Evolutionary conservation across 257 asterid genomes (phyloP), one percentile per base, ranked within the genome.

Genomic region (Schizonepeta tenuifolia): DNA sequence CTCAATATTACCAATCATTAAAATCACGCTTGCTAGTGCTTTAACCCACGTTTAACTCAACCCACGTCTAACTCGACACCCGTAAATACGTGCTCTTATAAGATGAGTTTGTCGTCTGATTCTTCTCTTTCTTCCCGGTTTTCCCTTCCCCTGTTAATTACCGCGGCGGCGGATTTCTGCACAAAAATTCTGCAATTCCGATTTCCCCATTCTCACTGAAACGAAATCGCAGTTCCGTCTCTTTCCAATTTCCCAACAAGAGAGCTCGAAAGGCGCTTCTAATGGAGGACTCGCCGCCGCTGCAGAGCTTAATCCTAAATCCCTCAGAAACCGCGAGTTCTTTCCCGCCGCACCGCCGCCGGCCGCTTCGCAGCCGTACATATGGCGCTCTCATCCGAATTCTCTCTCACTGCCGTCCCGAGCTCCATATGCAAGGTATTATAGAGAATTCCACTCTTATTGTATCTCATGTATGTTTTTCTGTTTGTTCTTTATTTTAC

Each of bases 361-460:
- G 96, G 64, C 90, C 89, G 5, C 78, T 90, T 46, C 85, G 74
- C 33, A 90, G 98, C 82, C 79, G 84, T 17, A 90, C 97, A 24
- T 82, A 69, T 74, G 67, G 21, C 69, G 62, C 83, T n/a, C 79
- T 90, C 33, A 8, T 68, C 47, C 75, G 61, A 54, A 72, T 86
- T 64, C 50, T 92, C 44, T 83, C 91, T 11, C 83, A 72, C 77
- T 83, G 82, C 78, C 69, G 33, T 12, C 58, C 73, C 26, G 79
- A 71, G 59, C 74, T 35, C 11, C 79, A 72, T 40, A 56, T 57
- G 44, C 82, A 60, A 77, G 93, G 97, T 90, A 90, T 28, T 26
- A 15, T 33, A 36, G 12, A 4, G 24, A 40, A 47, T 21, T 61
- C 36, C 15, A 15, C 17, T 73, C 66, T 20, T 41, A 14, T 46